Evolutionary conservation across 345 rosid species (phyloP).

Genomic region (Boechera stricta): DNA sequence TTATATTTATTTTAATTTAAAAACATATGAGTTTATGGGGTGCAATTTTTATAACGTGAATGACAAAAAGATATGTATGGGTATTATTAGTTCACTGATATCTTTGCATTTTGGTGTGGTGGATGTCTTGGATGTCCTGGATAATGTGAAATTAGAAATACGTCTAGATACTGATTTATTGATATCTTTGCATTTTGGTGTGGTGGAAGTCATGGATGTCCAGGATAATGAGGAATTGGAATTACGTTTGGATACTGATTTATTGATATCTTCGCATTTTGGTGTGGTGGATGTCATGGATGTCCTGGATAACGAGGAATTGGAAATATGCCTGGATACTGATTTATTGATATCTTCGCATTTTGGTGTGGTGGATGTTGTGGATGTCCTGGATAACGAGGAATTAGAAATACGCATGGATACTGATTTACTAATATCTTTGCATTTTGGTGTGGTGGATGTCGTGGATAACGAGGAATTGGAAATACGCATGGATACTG

Average conservation of each 20-base stretch:
- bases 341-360: too few relatives aligned
- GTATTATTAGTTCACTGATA: neutral
- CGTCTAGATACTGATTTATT: too few relatives aligned
- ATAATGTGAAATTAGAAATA: too few relatives aligned
- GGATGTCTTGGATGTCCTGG: neutral
- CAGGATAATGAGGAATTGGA: neutral
- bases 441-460: neutral
- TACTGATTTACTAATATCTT: neutral
- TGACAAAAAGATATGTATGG: neutral
- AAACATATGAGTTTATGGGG: neutral
- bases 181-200: neutral
- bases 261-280: neutral
- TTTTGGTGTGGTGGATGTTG: neutral
- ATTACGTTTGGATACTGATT: neutral
- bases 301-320: too few relatives aligned
- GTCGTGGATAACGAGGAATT: too few relatives aligned
- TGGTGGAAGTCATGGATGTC: neutral
- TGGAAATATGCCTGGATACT: too few relatives aligned
- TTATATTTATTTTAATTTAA: neutral
- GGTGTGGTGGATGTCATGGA: too few relatives aligned
- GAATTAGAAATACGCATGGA: too few relatives aligned
- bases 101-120: neutral
- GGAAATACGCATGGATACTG: too few relatives aligned
- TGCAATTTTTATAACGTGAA: neutral
- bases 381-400: too few relatives aligned